phyloP scores from a whole-genome alignment of 768 basidiomycete species.

The Kwoniella dendrophila region DNA sequence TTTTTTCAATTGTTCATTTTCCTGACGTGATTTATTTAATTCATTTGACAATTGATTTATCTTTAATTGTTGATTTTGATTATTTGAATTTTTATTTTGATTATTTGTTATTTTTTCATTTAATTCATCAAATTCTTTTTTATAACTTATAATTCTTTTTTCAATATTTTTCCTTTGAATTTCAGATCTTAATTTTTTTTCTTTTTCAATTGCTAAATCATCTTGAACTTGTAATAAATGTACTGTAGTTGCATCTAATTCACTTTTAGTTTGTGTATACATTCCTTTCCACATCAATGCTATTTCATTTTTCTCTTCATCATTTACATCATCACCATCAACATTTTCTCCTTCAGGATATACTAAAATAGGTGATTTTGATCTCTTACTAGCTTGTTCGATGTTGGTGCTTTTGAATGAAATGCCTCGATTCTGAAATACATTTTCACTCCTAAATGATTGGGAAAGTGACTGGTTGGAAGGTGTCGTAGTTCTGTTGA shows the following conservation, averaged over 20 bases:
- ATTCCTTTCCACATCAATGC: conserved; percentile 8
- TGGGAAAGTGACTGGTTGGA: too few relatives aligned
- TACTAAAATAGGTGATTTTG: too few relatives aligned
- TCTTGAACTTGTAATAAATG: conserved; percentile 5
- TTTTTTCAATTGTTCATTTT: background rate
- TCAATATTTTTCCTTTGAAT: background rate
- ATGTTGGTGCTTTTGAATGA: background rate
- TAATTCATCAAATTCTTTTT: background rate
- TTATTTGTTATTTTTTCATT: background rate
- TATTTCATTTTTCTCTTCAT: background rate
- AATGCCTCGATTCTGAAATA: too few relatives aligned
- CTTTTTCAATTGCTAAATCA: background rate
- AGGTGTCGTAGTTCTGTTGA: background rate
- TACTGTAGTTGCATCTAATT: conserved; percentile 5
- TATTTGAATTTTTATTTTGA: background rate
- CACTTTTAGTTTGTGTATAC: conserved; percentile 2
- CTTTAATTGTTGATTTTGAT: background rate
- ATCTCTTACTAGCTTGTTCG: background rate
- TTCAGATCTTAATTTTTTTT: background rate
- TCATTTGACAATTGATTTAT: too few relatives aligned
- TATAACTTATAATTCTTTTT: background rate
- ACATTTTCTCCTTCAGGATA: background rate
- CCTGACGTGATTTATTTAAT: background rate
- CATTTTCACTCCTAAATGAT: too few relatives aligned
- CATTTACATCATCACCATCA: background rate